These are phyloP conservation scores for Mortierella alpina DNA, from an alignment of 192 early-diverging fungal genomes.

Conservation along the genomic window DNA sequence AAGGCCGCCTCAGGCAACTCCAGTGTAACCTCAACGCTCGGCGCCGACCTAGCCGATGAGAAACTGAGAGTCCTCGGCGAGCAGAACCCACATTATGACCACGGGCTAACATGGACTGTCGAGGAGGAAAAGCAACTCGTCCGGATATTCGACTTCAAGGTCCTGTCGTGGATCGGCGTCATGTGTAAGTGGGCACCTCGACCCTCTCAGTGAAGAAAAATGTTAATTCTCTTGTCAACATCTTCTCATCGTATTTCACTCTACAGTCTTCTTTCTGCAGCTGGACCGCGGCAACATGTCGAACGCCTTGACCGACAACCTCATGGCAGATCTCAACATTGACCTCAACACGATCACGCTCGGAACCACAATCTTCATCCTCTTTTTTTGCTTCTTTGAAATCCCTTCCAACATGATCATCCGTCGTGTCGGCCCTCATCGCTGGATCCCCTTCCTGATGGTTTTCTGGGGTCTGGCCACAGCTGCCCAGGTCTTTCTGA, in stretches of 20 bases:
- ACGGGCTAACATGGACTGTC: conserved; percentile 58
- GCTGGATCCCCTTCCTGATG: conserved; percentile 65
- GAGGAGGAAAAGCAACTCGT: conserved; percentile 62
- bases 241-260: not conserved
- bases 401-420: conserved; percentile 64
- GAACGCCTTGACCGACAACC: conserved; percentile 61
- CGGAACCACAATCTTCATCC: conserved; percentile 59
- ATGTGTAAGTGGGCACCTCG: conserved; percentile 56
- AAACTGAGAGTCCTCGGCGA: conserved; percentile 22
- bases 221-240: not conserved
- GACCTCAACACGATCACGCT: conserved; percentile 58
- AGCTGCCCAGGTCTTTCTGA: conserved; percentile 46
- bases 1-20: conserved; percentile 14
- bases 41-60: conserved; percentile 16
- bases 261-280: conserved; percentile 59
- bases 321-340: conserved; percentile 56
- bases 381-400: conserved; percentile 57
- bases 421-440: conserved; percentile 60
- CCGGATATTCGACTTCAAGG: conserved; percentile 57
- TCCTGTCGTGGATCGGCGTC: conserved; percentile 56
- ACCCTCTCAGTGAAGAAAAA: not conserved
- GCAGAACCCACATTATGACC: conserved; percentile 39
- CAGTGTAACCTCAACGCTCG: conserved; percentile 22
- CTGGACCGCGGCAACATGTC: conserved; percentile 61
- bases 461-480: conserved; percentile 37